phyloP scores from a whole-genome alignment of 352 stramenopile genomes.

The Globisporangium orthogonon region DNA sequence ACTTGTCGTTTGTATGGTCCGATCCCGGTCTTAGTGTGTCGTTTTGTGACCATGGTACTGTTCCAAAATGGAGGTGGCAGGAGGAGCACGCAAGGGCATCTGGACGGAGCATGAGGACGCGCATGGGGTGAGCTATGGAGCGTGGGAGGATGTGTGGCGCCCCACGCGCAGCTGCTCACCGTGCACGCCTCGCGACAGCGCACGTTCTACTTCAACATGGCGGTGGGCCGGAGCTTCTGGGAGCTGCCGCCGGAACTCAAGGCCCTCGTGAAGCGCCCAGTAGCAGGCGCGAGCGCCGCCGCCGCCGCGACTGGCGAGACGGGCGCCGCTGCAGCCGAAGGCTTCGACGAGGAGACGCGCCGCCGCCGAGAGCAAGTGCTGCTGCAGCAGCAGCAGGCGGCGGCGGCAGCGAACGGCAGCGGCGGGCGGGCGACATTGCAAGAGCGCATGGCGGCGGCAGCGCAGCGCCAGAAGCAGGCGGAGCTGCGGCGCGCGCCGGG shows the following conservation, averaged over 20 bases:
- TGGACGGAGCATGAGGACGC: conserved; percentile 72
- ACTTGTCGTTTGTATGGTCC: too few species aligned
- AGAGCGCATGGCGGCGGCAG: conserved; percentile 54
- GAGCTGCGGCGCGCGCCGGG: conserved; percentile 26
- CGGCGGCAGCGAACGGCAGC: conserved; percentile 4
- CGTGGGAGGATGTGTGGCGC: too few species aligned
- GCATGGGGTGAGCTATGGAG: conserved; percentile 41
- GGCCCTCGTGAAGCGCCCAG: conserved; percentile 34
- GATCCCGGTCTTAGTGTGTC: too few species aligned
- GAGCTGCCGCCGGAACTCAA: conserved; percentile 47
- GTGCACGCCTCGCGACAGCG: conserved; percentile 23
- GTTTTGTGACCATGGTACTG: too few species aligned
- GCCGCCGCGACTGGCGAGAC: neutral
- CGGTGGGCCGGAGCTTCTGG: conserved; percentile 68
- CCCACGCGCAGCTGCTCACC: too few species aligned
- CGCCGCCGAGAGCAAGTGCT: conserved; percentile 36
- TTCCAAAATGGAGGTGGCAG: too few species aligned
- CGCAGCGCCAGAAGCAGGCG: conserved; percentile 41
- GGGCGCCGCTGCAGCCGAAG: too few species aligned
- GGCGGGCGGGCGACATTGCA: conserved; percentile 26
- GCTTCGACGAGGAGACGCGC: conserved; percentile 24
- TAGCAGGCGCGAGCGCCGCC: neutral
- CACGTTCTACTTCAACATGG: conserved; percentile 80
- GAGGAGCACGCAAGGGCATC: conserved; percentile 23
- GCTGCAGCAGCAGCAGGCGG: conserved; percentile 20